phyloP scores from a whole-genome alignment of 2,329 filamentous ascomycete species.

The Pestalotiopsis fici region DNA sequence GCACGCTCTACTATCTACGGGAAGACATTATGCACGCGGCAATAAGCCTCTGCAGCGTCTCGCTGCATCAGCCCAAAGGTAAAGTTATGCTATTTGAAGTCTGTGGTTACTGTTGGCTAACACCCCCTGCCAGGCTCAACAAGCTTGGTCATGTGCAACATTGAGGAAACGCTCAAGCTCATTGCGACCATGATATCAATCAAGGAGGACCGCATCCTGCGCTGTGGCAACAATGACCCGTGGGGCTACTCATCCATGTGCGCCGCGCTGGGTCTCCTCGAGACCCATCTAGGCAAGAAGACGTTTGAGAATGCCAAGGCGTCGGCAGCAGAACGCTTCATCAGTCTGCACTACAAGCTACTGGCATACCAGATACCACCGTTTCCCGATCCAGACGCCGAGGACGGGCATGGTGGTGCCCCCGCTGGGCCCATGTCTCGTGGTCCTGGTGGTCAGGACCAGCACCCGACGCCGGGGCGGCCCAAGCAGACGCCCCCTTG shows the following conservation, averaged over 20 bases:
- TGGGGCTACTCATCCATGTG: slow-evolving; percentile 68
- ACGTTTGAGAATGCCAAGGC: slow-evolving; percentile 58
- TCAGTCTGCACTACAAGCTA: slow-evolving; percentile 59
- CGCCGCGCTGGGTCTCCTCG: slow-evolving; percentile 58
- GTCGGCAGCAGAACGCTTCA: slow-evolving; percentile 59
- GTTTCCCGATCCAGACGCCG: slow-evolving; percentile 28
- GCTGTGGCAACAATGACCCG: slow-evolving; percentile 65
- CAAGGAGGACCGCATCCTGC: slow-evolving; percentile 61
- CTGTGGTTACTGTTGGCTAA: slow-evolving; percentile 12
- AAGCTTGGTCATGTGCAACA: slow-evolving; percentile 64
- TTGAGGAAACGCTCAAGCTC: slow-evolving; percentile 60
- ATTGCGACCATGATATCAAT: slow-evolving; percentile 62
- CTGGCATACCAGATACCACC: slow-evolving; percentile 54
- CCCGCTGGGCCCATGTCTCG: slow-evolving; percentile 20
- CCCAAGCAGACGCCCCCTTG: slow-evolving; percentile 42
- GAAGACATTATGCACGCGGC: slow-evolving; percentile 61
- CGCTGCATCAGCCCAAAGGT: slow-evolving; percentile 58
- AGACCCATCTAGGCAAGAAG: slow-evolving; percentile 60
- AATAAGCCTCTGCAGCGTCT: slow-evolving; percentile 63
- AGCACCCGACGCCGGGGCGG: slow-evolving; percentile 11
- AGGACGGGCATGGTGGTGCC: slow-evolving; percentile 13
- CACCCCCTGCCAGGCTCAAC: slow-evolving; percentile 44
- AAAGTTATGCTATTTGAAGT: background rate
- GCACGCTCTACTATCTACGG: slow-evolving; percentile 60
- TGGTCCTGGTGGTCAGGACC: background rate